Evolutionary conservation across 192 early-diverging fungal species (phyloP).

Genomic region (Backusella parvicylindrica): DNA sequence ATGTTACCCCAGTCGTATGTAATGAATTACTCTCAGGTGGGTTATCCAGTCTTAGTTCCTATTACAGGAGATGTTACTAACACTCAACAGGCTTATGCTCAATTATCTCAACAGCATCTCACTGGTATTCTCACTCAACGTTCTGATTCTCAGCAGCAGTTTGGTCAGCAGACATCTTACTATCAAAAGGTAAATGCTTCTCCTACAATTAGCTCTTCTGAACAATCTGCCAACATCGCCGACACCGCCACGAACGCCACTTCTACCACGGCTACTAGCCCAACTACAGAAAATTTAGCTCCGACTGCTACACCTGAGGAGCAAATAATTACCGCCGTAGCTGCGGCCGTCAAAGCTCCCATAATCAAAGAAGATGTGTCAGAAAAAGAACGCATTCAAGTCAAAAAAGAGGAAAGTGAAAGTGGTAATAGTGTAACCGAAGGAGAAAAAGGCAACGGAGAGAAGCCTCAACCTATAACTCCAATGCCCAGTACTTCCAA

Average conservation of each 20-base stretch:
- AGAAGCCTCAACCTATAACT: slow-evolving; percentile 26
- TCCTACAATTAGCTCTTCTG: not conserved
- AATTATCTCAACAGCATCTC: not conserved
- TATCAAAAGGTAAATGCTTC: not conserved
- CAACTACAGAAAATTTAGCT: not conserved
- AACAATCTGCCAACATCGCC: not conserved
- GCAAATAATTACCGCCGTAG: not conserved
- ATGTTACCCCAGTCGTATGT: slow-evolving; percentile 7
- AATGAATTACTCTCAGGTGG: not conserved
- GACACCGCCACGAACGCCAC: not conserved
- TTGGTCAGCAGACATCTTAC: not conserved
- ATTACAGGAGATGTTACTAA: not conserved
- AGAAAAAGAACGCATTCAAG: not conserved
- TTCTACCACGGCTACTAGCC: not conserved
- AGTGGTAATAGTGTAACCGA: not conserved
- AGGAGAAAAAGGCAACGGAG: not conserved
- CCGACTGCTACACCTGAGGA: not conserved
- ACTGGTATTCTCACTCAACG: not conserved
- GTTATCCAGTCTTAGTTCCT: slow-evolving; percentile 14
- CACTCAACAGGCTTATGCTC: not conserved
- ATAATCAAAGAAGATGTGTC: not conserved
- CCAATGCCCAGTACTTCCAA: slow-evolving; percentile 31
- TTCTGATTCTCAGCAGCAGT: slow-evolving; percentile 3
- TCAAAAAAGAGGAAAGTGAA: not conserved
- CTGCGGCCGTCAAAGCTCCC: not conserved